phyloP scores from a whole-genome alignment of 129 eudicot genomes.

The Artemisia tridentata region DNA sequence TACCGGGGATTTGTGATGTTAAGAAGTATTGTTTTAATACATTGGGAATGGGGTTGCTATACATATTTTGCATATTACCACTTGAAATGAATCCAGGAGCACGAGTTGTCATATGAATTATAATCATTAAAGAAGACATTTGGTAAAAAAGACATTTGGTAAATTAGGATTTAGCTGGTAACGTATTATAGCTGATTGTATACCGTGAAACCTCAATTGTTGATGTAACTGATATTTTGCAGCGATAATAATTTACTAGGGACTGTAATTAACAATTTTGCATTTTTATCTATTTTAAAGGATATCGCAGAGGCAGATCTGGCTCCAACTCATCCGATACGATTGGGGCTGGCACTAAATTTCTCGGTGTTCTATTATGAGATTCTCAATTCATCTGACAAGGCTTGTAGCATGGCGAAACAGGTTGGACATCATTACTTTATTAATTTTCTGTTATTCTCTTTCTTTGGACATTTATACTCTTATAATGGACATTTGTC shows the following conservation, averaged over 20 bases:
- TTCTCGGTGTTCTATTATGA: constrained; percentile 83
- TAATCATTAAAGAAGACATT: constrained; percentile 7
- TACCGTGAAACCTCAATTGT: constrained; percentile 4
- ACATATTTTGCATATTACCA: constrained; percentile 1
- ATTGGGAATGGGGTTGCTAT: neutral
- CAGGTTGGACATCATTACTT: constrained; percentile 43
- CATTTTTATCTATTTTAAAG: constrained; percentile 37
- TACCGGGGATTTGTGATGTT: neutral
- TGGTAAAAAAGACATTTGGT: constrained; percentile 10
- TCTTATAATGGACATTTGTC: neutral
- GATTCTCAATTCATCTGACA: constrained; percentile 75
- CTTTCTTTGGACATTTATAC: neutral
- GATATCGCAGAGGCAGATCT: constrained; percentile 74
- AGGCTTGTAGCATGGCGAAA: constrained; percentile 85
- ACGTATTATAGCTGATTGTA: neutral
- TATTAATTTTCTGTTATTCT: neutral
- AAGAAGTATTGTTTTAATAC: neutral
- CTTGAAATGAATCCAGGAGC: neutral
- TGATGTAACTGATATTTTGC: neutral
- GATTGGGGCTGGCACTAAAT: constrained; percentile 81
- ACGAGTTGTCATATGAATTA: neutral
- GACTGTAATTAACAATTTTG: neutral
- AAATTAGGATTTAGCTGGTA: constrained; percentile 16
- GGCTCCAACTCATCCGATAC: constrained; percentile 76
- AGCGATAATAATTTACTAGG: neutral